Evolutionary conservation across 2,329 filamentous ascomycete genomes (phyloP).

Genomic region (Cladosporium sp.): DNA sequence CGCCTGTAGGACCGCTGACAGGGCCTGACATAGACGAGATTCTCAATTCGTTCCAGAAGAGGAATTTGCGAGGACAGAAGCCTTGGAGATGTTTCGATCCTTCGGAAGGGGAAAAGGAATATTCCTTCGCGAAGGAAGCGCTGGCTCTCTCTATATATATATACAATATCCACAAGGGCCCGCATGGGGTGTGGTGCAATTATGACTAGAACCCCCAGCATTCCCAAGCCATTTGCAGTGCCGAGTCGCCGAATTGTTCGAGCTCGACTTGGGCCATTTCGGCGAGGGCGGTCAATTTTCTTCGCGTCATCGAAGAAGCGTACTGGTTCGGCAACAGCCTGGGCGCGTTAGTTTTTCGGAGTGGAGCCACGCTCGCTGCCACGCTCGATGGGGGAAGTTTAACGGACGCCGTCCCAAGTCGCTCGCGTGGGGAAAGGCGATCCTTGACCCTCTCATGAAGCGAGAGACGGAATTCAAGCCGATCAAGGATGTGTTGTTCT

Average conservation of each 20-base stretch:
- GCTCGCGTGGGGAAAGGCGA: conserved; percentile 1
- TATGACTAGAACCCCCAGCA: not conserved
- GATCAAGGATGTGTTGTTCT: not conserved
- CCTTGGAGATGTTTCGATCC: not conserved
- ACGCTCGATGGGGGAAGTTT: conserved; percentile 1
- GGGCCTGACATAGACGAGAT: conserved; percentile 16
- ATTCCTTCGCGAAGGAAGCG: not conserved
- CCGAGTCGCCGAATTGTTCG: conserved; percentile 1
- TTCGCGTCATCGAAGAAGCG: conserved; percentile 13
- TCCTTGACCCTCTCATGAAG: not conserved
- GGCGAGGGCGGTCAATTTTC: conserved; percentile 13
- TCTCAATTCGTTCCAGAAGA: not conserved
- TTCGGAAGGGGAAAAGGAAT: not conserved
- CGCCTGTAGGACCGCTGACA: conserved; percentile 9
- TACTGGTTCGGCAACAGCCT: conserved; percentile 4
- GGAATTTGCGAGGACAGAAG: not conserved
- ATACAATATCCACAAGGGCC: not conserved
- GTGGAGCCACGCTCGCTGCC: conserved; percentile 1
- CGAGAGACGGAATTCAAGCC: not conserved
- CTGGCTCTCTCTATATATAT: not conserved
- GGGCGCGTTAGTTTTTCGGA: not conserved
- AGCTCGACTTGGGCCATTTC: not conserved
- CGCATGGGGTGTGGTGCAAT: not conserved
- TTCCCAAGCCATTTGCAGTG: not conserved
- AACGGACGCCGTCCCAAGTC: not conserved